Evolutionary conservation across 225 moss, liverwort and hornwort species (phyloP).

Genomic region (Antitrichia curtipendula): DNA sequence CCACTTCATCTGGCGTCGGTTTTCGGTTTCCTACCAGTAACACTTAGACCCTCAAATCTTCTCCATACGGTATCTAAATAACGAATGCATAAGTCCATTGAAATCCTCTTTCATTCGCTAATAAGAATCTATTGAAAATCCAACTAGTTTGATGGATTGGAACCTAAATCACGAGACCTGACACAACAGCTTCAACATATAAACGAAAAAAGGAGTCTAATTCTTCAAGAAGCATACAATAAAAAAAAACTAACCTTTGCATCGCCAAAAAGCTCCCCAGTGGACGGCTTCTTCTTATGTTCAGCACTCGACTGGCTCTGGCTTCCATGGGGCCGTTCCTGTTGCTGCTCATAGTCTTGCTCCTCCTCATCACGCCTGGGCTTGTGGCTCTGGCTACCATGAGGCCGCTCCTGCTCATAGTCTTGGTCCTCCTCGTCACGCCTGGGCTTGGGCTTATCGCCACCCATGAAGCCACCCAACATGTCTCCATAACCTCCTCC

Average conservation of each 20-base stretch:
- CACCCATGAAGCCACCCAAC: slow-evolving; percentile 5
- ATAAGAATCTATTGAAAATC: background rate
- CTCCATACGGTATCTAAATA: background rate
- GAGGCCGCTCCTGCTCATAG: background rate
- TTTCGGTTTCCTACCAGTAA: background rate
- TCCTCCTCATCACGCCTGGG: slow-evolving; percentile 4
- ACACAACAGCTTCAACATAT: background rate
- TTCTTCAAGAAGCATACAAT: background rate
- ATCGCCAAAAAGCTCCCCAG: slow-evolving; percentile 22
- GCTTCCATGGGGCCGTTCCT: background rate
- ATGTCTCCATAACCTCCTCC: slow-evolving; percentile 12
- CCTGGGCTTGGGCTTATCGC: background rate
- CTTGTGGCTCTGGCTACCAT: background rate
- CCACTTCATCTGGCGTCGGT: background rate
- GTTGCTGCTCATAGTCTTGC: background rate
- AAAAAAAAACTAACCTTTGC: background rate
- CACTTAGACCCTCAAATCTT: background rate
- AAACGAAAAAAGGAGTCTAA: too few species aligned
- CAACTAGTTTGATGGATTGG: background rate
- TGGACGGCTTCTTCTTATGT: slow-evolving; percentile 21
- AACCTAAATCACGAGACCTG: background rate
- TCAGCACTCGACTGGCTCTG: background rate
- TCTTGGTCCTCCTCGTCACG: slow-evolving; percentile 6
- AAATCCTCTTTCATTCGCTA: background rate
- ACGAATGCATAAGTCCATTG: background rate